Evolutionary conservation across 495 filamentous ascomycete species (phyloP).

Genomic region (Massariosphaeria phaeospora): DNA sequence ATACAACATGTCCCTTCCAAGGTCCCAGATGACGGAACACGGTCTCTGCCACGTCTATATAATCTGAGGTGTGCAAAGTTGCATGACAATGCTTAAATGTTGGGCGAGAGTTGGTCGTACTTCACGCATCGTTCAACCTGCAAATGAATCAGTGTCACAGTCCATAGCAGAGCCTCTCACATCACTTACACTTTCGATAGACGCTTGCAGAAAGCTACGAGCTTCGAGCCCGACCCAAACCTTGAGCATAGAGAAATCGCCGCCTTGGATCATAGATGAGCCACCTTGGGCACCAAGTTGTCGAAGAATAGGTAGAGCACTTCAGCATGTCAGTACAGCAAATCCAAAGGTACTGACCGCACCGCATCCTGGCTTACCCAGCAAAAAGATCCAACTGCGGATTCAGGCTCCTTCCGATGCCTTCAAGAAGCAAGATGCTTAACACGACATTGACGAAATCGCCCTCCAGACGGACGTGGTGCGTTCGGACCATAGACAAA

Average conservation of each 20-base stretch:
- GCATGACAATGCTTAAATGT: too few species aligned
- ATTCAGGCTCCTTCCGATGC: slow-evolving; percentile 83
- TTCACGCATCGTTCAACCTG: slow-evolving; percentile 45
- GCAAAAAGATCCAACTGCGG: slow-evolving; percentile 84
- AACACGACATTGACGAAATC: slow-evolving; percentile 99
- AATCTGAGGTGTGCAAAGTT: too few species aligned
- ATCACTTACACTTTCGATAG: slow-evolving; percentile 74
- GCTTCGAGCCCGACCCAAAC: slow-evolving; percentile 92
- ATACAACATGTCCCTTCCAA: too few species aligned
- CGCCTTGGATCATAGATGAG: slow-evolving; percentile 53
- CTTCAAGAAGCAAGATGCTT: slow-evolving; percentile 87
- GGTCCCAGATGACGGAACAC: too few species aligned
- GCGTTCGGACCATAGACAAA: slow-evolving; percentile 80
- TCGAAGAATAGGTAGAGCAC: slow-evolving; percentile 85
- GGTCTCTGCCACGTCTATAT: too few species aligned
- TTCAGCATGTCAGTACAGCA: too few species aligned
- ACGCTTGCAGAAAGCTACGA: slow-evolving; percentile 78
- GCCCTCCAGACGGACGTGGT: slow-evolving; percentile 93
- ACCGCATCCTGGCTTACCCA: slow-evolving; percentile 52
- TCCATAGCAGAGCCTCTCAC: too few species aligned
- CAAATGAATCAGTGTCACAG: background rate
- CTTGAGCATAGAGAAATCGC: slow-evolving; percentile 87
- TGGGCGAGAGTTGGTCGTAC: slow-evolving; percentile 45
- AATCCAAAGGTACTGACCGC: too few species aligned
- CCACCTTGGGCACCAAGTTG: slow-evolving; percentile 76